A percentile compares a stretch with the other conserved stretches of the same genome.
These are phyloP conservation scores for Ambrosia artemisiifolia DNA, from an alignment of 129 eudicot species.

Conservation along the genomic window DNA sequence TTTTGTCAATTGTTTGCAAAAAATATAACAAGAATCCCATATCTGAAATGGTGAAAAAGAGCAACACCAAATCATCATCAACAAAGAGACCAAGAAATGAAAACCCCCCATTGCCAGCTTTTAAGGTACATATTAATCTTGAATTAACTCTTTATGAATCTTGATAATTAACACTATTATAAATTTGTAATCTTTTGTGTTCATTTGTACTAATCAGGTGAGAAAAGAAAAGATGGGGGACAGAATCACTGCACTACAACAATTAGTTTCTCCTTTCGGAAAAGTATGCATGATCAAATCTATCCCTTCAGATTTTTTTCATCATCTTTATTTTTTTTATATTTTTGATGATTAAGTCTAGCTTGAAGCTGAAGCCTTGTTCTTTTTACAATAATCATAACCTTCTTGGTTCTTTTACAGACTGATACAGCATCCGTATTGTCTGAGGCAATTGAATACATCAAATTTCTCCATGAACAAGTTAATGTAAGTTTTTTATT, in stretches of 20 bases:
- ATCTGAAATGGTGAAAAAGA: conserved; percentile 49
- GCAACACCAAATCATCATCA: conserved; percentile 47
- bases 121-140: conserved; percentile 57
- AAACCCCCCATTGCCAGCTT: conserved; percentile 85
- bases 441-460: conserved; percentile 90
- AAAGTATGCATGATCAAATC: conserved; percentile 61
- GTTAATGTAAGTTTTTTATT: conserved; percentile 63
- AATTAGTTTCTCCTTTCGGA: conserved; percentile 99
- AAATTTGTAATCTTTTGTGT: conserved; percentile 9
- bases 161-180: conserved; percentile 13
- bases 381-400: conserved; percentile 1
- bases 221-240: conserved; percentile 99
- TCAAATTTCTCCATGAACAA: conserved; percentile 95
- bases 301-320: conserved; percentile 11
- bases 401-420: conserved; percentile 33
- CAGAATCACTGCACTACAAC: conserved; percentile 99
- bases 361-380: conserved; percentile 26
- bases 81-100: conserved; percentile 81
- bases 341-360: conserved; percentile 28
- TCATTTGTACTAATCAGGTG: conserved; percentile 58
- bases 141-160: conserved; percentile 7
- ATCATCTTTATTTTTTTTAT: background rate
- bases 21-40: conserved; percentile 42
- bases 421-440: conserved; percentile 98
- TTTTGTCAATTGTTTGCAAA: conserved; percentile 11